phyloP scores from a whole-genome alignment of 139 green algal genomes.

The Coccomyxa sp. region DNA sequence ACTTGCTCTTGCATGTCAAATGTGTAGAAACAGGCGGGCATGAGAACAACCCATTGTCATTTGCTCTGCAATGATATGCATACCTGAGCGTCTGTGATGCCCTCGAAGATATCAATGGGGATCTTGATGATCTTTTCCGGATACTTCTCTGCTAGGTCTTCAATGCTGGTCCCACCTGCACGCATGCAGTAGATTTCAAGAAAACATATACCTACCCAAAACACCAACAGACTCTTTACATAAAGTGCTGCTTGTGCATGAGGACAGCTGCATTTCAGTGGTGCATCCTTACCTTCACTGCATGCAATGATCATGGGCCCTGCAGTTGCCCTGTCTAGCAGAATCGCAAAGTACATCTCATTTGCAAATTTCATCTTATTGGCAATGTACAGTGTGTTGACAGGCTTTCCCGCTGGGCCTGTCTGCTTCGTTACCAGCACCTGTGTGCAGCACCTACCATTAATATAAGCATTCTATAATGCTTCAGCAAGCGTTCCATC shows the following conservation, averaged over 20 bases:
- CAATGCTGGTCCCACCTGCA: conserved; percentile 88
- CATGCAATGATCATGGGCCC: conserved; percentile 85
- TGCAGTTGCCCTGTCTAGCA: conserved; percentile 81
- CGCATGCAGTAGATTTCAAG: neutral
- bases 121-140: conserved; percentile 98
- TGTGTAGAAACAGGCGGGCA: neutral
- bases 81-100: conserved; percentile 80
- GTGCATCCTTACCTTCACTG: conserved; percentile 48
- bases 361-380: conserved; percentile 88
- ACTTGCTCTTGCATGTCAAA: neutral
- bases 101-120: conserved; percentile 79
- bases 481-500: neutral
- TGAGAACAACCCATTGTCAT: neutral
- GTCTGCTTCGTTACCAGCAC: conserved; percentile 91
- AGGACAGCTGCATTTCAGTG: neutral
- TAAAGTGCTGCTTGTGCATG: too few species aligned
- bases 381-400: conserved; percentile 92
- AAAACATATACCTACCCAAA: neutral
- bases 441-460: neutral
- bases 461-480: neutral
- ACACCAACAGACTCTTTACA: neutral
- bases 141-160: conserved; percentile 96
- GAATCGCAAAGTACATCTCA: conserved; percentile 99
- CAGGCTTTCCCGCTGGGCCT: conserved; percentile 84
- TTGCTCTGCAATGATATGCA: neutral